Evolutionary conservation across 768 basidiomycete species (phyloP).

Genomic region (Mycena capillaripes): DNA sequence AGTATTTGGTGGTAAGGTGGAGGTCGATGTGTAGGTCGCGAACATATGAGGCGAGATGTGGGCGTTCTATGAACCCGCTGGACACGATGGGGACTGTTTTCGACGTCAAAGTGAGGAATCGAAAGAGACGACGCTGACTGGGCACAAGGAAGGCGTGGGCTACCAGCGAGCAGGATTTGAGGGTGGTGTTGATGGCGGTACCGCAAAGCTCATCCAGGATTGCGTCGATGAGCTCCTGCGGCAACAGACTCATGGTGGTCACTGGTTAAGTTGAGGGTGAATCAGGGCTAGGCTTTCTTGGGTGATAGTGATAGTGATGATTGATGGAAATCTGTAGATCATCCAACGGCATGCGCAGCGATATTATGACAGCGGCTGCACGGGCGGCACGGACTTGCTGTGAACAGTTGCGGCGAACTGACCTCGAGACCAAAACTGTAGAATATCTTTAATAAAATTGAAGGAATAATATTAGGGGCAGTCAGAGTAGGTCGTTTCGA

Average conservation of each 20-base stretch:
- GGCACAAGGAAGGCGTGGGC: background rate
- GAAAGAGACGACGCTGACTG: background rate
- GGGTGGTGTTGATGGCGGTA: background rate
- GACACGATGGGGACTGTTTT: background rate
- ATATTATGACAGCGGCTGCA: too few species aligned
- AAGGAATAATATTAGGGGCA: too few species aligned
- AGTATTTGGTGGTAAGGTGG: background rate
- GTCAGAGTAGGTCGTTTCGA: too few species aligned
- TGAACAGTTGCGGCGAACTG: too few species aligned
- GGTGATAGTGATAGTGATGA: too few species aligned
- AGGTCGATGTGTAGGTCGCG: conserved; percentile 5
- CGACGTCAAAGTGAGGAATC: conserved; percentile 3
- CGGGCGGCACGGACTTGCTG: too few species aligned
- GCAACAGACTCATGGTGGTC: background rate
- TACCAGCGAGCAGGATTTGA: background rate
- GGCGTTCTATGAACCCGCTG: background rate
- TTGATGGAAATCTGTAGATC: too few species aligned
- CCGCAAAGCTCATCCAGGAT: background rate
- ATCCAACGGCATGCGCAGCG: too few species aligned
- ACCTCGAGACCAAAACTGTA: too few species aligned
- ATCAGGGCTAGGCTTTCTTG: too few species aligned
- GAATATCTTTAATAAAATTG: too few species aligned
- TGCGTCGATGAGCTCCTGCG: conserved; percentile 7
- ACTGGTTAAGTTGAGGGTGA: too few species aligned
- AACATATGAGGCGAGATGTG: conserved; percentile 1